phyloP scores from a whole-genome alignment of 176 grass and related monocot genomes.

The Otatea glauca region DNA sequence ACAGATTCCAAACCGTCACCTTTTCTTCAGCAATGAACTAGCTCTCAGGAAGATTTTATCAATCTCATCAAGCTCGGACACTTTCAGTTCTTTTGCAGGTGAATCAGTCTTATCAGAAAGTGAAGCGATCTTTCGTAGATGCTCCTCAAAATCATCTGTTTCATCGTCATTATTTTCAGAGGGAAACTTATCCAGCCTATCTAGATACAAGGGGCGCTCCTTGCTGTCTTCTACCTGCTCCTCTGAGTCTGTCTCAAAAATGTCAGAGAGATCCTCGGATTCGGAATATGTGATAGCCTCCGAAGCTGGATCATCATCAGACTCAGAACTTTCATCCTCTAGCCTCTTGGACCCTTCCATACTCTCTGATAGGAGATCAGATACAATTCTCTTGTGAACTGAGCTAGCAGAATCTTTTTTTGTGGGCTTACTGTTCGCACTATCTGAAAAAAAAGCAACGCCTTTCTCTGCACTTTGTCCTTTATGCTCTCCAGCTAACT shows the following conservation, averaged over 20 bases:
- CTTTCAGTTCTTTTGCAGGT: constrained; percentile 70
- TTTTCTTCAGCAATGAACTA: constrained; percentile 85
- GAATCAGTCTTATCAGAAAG: constrained; percentile 64
- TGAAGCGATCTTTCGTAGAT: constrained; percentile 77
- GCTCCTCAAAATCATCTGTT: constrained; percentile 85
- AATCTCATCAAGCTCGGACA: constrained; percentile 85
- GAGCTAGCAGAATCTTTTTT: constrained; percentile 30
- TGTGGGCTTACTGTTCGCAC: constrained; percentile 14
- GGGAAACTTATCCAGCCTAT: constrained; percentile 85
- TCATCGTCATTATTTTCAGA: constrained; percentile 50
- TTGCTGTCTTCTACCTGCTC: constrained; percentile 51
- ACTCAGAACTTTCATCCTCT: constrained; percentile 50
- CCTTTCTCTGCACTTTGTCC: constrained; percentile 29
- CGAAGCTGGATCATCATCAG: constrained; percentile 51
- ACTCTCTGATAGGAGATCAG: constrained; percentile 51
- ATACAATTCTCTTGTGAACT: constrained; percentile 41
- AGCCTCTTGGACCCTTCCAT: constrained; percentile 40
- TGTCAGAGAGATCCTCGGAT: constrained; percentile 82
- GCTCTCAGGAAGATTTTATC: constrained; percentile 98
- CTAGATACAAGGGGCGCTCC: constrained; percentile 66
- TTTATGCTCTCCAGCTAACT: constrained; percentile 56
- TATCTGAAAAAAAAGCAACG: constrained; percentile 41
- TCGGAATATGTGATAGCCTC: constrained; percentile 69
- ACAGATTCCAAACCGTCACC: constrained; percentile 45
- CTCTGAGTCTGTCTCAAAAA: constrained; percentile 90